Base-by-base conservation (phyloP, 768 basidiomycete genomes). In the Tricholoma sp. region DNA sequence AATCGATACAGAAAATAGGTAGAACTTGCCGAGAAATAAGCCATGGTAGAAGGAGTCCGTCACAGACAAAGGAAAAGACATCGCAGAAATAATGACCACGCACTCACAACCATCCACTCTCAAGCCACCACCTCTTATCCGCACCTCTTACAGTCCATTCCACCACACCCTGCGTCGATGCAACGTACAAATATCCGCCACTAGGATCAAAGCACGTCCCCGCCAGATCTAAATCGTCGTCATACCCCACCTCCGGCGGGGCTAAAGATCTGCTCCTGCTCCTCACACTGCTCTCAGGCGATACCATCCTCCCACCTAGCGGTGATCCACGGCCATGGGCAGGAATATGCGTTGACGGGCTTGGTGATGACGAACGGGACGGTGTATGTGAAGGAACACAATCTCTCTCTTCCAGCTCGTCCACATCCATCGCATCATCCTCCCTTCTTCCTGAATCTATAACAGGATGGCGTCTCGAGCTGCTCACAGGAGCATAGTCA, bases 101-200 rank as follows among this genome's bases (percentile, higher is more conserved):
- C 9, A 47, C 41, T 68, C 53, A 79, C 52, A 65, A 69, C 80
- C 80, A 81, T 29, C 69, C 68, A 47, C 76, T 75, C 60, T 75
- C 79, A 44, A 76, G 71, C 84, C 85, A 90, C 87, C 87, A 91
- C 51, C 80, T 74, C 75, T 86, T 88, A 59, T 86, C 85, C 12
- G 83, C 81, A 4, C 86, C 87, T 18, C 80, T 75, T 52, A 94
- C 75, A 44, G 79, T 75, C 88, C 89, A 94, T 67, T 94, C 91
- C 6, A 84, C 86, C 24, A 94, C 74, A 36, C 84, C 83, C 57
- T 74, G 68, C 57, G 80, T 79, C 54, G 82, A 81, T 18, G 84
- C 89, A 12, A 83, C 85, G 64, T 91, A 91, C 31, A 91, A 64
- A 66, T 76, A 81, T 58, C 78, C 76, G 2, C 89, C 89, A 5